phyloP scores from a whole-genome alignment of 306 rosid species.

The Cicer bijugum region DNA sequence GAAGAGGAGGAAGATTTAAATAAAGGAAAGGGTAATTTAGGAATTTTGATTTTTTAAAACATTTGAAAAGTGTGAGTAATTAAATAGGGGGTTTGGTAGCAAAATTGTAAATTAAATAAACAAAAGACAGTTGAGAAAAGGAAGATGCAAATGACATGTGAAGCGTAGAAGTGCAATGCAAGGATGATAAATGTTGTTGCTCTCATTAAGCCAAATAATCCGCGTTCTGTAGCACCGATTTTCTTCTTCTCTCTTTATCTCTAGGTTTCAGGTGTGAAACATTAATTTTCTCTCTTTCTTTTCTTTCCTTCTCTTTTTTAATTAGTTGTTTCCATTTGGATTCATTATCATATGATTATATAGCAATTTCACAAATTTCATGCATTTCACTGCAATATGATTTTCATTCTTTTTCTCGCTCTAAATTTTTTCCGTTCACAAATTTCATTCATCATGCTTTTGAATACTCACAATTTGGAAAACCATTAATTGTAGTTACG shows the following conservation, averaged over 20 bases:
- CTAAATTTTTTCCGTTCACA: no score
- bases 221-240: not conserved
- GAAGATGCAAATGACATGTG: not conserved
- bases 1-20: no score
- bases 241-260: not conserved
- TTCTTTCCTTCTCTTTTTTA: not conserved
- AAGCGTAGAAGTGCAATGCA: not conserved
- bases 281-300: not conserved
- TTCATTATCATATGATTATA: not conserved
- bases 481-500: not conserved
- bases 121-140: no score
- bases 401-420: not conserved
- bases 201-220: not conserved
- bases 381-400: not conserved
- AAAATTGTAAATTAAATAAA: no score
- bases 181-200: not conserved
- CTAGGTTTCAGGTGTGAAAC: conserved; percentile 5
- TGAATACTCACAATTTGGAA: not conserved
- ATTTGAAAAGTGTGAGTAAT: no score
- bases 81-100: no score
- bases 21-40: no score
- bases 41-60: no score
- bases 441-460: conserved; percentile 3
- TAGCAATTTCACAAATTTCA: not conserved
- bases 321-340: not conserved